These are phyloP conservation scores for Cyberlindnera euphorbiae DNA, from an alignment of 805 yeast species.

Conservation along the genomic window DNA sequence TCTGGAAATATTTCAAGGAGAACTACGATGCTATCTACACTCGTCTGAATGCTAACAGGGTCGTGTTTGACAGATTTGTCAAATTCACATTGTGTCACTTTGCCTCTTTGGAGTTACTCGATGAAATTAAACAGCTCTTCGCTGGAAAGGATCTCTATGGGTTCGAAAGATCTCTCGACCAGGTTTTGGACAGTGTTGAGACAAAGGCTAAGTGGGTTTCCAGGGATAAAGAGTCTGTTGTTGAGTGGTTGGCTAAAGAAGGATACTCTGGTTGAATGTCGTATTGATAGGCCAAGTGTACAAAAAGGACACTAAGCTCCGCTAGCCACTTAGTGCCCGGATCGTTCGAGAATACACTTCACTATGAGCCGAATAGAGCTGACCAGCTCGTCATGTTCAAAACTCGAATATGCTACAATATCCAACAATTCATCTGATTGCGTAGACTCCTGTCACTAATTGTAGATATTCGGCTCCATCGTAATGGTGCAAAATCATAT, in stretches of 20 bases:
- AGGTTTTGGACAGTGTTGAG: constrained; percentile 52
- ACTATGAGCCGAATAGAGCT: too few species aligned
- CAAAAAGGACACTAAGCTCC: too few species aligned
- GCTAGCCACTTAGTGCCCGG: too few species aligned
- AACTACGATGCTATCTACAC: constrained; percentile 68
- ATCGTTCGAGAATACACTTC: too few species aligned
- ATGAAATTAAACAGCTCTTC: constrained; percentile 47
- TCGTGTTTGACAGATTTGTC: constrained; percentile 75
- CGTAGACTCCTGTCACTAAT: too few species aligned
- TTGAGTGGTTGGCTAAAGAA: constrained; percentile 42
- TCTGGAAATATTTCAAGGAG: constrained; percentile 65
- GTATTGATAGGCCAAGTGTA: too few species aligned
- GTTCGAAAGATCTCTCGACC: constrained; percentile 58
- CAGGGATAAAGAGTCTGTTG: constrained; percentile 48
- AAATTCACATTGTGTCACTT: constrained; percentile 54
- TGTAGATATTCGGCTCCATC: too few species aligned
- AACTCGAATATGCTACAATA: too few species aligned
- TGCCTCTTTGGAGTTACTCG: constrained; percentile 47
- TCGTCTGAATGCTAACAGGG: constrained; percentile 69
- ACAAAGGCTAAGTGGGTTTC: constrained; percentile 53
- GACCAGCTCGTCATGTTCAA: too few species aligned
- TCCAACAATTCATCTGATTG: too few species aligned
- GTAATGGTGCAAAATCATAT: too few species aligned
- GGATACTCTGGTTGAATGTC: too few species aligned
- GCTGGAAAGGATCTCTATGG: constrained; percentile 50